Percentiles rank a stretch among this genome's conserved stretches.
Conservation (phyloP, 2,329 filamentous ascomycete genomes). For the Hirsutella minnesotensis region DNA sequence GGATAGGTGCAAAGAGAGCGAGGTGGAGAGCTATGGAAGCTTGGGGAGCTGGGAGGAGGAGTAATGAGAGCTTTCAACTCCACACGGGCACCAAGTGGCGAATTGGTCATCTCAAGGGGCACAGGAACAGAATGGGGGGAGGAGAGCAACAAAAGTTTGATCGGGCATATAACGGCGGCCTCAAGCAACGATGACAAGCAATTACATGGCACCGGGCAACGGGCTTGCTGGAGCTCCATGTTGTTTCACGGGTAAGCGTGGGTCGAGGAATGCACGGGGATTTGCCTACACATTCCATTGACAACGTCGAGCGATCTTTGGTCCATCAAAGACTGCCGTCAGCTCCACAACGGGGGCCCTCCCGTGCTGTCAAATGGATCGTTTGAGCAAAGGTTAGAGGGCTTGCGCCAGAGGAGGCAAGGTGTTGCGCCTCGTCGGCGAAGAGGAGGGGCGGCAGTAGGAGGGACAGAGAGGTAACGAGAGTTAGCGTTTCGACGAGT, state of each 20-base stretch:
- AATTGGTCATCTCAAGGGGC: slow-evolving; percentile 1
- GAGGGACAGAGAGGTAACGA: neutral
- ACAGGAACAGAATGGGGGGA: neutral
- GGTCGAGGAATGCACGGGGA: slow-evolving; percentile 4
- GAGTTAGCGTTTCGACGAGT: neutral
- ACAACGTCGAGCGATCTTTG: slow-evolving; percentile 1
- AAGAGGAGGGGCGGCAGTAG: neutral
- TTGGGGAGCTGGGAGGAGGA: neutral
- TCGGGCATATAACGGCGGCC: slow-evolving; percentile 2
- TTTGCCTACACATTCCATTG: slow-evolving; percentile 3
- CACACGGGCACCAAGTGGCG: neutral
- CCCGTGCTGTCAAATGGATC: neutral
- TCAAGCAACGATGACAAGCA: neutral
- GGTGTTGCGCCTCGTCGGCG: neutral
- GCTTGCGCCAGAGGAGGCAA: neutral
- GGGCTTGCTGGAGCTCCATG: slow-evolving; percentile 1
- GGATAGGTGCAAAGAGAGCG: neutral
- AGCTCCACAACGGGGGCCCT: slow-evolving; percentile 1
- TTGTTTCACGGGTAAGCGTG: slow-evolving; percentile 1
- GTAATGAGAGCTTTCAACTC: slow-evolving; percentile 1
- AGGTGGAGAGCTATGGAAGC: neutral
- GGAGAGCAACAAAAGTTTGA: neutral
- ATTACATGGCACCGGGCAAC: slow-evolving; percentile 3
- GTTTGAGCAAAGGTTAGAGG: neutral
- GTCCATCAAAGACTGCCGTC: neutral